Percentiles rank a stretch among this genome's conserved stretches.
phyloP scores from a whole-genome alignment of 2,329 filamentous ascomycete species.

The Paramyrothecium roridum region DNA sequence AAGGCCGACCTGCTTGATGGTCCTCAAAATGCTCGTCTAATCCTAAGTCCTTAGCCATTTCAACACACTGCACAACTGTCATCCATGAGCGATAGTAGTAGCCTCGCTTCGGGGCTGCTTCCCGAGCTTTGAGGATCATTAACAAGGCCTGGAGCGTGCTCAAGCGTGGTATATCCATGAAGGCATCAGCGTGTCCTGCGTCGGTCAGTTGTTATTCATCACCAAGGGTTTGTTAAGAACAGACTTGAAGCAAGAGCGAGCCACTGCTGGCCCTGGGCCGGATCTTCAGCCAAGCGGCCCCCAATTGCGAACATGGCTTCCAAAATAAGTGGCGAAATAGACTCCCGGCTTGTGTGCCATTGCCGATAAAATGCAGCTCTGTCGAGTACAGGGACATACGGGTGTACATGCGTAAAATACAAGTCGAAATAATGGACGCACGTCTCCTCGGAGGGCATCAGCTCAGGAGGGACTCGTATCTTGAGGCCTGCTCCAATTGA shows the following conservation, averaged over 20 bases:
- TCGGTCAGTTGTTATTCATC: slow-evolving; percentile 12
- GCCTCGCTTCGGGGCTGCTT: slow-evolving; percentile 86
- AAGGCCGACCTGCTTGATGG: slow-evolving; percentile 69
- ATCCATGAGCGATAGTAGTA: slow-evolving; percentile 99
- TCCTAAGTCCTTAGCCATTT: slow-evolving; percentile 90
- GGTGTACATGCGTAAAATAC: slow-evolving; percentile 87
- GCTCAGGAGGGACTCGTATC: slow-evolving; percentile 83
- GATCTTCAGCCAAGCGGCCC: slow-evolving; percentile 77
- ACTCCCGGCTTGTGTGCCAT: slow-evolving; percentile 79
- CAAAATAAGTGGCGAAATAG: slow-evolving; percentile 83
- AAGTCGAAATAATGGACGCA: slow-evolving; percentile 83
- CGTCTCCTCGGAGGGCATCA: slow-evolving; percentile 88
- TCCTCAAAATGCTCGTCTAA: slow-evolving; percentile 82
- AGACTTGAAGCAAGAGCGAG: slow-evolving; percentile 81
- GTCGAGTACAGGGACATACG: slow-evolving; percentile 87
- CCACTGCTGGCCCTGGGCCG: slow-evolving; percentile 86
- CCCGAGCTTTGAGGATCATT: slow-evolving; percentile 84
- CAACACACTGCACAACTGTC: slow-evolving; percentile 84
- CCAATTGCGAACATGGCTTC: slow-evolving; percentile 92
- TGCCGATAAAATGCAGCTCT: slow-evolving; percentile 80
- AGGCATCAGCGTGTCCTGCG: slow-evolving; percentile 82
- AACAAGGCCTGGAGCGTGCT: slow-evolving; percentile 90
- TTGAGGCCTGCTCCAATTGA: slow-evolving; percentile 68
- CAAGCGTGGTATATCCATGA: slow-evolving; percentile 85
- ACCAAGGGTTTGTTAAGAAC: slow-evolving; percentile 13